phyloP scores from a whole-genome alignment of 805 yeast species.

The Starmerella tilneyi region DNA sequence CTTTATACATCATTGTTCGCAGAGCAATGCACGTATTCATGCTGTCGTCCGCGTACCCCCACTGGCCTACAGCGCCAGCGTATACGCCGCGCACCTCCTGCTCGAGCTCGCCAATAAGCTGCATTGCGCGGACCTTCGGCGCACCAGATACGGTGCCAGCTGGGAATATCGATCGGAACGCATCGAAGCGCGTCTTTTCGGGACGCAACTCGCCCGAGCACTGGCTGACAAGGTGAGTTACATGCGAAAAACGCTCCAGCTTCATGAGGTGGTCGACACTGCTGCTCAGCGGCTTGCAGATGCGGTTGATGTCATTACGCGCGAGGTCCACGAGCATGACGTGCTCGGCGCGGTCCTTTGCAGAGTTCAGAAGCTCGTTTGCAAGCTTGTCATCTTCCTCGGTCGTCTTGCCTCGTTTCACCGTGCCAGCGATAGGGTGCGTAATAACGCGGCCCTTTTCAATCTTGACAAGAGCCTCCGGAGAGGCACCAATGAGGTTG shows the following conservation, averaged over 20 bases:
- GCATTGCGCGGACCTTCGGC: slow-evolving; percentile 96
- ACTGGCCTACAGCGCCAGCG: slow-evolving; percentile 98
- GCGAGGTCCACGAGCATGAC: slow-evolving; percentile 98
- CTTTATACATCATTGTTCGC: slow-evolving; percentile 91
- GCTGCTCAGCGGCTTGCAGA: slow-evolving; percentile 80
- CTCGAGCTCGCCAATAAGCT: slow-evolving; percentile 79
- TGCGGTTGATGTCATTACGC: slow-evolving; percentile 87
- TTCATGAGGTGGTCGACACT: slow-evolving; percentile 79
- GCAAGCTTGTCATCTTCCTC: slow-evolving; percentile 89
- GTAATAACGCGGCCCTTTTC: slow-evolving; percentile 75
- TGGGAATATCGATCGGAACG: slow-evolving; percentile 94
- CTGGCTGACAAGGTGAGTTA: slow-evolving; percentile 90
- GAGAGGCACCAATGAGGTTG: slow-evolving; percentile 95
- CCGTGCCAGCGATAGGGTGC: slow-evolving; percentile 98
- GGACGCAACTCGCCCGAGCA: slow-evolving; percentile 82
- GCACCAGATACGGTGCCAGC: slow-evolving; percentile 99
- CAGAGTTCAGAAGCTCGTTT: slow-evolving; percentile 54
- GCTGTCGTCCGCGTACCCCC: slow-evolving; percentile 89
- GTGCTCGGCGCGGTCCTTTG: slow-evolving; percentile 95
- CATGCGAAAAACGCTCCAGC: slow-evolving; percentile 91
- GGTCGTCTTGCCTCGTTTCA: slow-evolving; percentile 75
- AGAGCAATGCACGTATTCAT: slow-evolving; percentile 98
- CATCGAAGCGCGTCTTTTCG: slow-evolving; percentile 86
- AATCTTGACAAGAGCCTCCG: slow-evolving; percentile 80
- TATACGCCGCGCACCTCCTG: slow-evolving; percentile 89